Conservation (phyloP, 2,329 filamentous ascomycete genomes). For the Pyrenophora seminiperda region DNA sequence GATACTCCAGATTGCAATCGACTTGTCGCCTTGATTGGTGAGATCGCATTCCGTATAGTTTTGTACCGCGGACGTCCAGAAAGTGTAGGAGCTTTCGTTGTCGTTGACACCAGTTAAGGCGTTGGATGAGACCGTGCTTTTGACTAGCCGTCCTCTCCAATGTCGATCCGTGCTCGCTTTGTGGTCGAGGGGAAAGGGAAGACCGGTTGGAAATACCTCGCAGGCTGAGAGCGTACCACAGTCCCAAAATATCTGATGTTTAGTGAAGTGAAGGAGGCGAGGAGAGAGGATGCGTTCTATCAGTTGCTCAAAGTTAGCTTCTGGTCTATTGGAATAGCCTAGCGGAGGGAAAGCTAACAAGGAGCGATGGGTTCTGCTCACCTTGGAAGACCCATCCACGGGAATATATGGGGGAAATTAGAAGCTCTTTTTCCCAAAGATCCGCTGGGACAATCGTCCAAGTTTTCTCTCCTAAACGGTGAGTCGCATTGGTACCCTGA, state of each 20-base stretch:
- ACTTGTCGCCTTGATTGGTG: constrained; percentile 28
- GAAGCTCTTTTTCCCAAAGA: constrained; percentile 9
- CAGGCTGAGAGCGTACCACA: constrained; percentile 19
- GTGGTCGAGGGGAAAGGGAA: constrained; percentile 14
- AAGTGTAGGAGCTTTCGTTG: constrained; percentile 18
- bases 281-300: constrained; percentile 25
- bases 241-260: constrained; percentile 29
- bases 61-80: constrained; percentile 27
- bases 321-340: background rate
- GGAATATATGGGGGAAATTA: constrained; percentile 1
- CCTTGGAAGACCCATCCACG: constrained; percentile 23
- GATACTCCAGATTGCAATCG: constrained; percentile 31
- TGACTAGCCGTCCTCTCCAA: constrained; percentile 13
- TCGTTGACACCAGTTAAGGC: constrained; percentile 20
- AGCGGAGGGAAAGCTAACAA: background rate
- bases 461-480: constrained; percentile 1
- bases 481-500: background rate
- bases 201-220: constrained; percentile 13
- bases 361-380: background rate
- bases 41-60: constrained; percentile 30
- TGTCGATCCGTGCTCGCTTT: constrained; percentile 16
- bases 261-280: constrained; percentile 21
- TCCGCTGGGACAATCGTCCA: constrained; percentile 23
- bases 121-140: background rate
- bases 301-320: background rate